phyloP scores from a whole-genome alignment of 2,329 filamentous ascomycete genomes.

The Apiospora rasikravindrae region DNA sequence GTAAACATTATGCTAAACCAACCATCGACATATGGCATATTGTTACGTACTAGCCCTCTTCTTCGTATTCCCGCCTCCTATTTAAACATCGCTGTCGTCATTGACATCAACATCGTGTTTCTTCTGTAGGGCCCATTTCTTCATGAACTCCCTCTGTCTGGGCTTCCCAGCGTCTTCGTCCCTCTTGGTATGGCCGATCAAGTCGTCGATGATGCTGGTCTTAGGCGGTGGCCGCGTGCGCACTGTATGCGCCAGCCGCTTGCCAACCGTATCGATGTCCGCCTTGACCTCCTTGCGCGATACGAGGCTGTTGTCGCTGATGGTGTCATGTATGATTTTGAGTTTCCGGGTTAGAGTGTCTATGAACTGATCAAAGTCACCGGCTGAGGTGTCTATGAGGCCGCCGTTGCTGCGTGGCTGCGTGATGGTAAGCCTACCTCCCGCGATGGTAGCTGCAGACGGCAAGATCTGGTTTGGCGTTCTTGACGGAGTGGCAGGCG shows the following conservation, averaged over 20 bases:
- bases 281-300: slow-evolving; percentile 79
- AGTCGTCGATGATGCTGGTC: slow-evolving; percentile 55
- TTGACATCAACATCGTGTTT: slow-evolving; percentile 22
- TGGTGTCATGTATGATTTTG: slow-evolving; percentile 62
- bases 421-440: not conserved
- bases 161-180: slow-evolving; percentile 46
- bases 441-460: not conserved
- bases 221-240: slow-evolving; percentile 66
- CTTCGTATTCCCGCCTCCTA: slow-evolving; percentile 2
- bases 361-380: slow-evolving; percentile 71
- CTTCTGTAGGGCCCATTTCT: slow-evolving; percentile 41
- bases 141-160: slow-evolving; percentile 56
- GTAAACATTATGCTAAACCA: not conserved
- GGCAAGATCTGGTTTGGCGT: slow-evolving; percentile 26
- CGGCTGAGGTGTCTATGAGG: not conserved
- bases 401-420: not conserved
- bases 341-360: slow-evolving; percentile 69
- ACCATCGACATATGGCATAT: not conserved
- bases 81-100: slow-evolving; percentile 4
- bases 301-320: slow-evolving; percentile 77
- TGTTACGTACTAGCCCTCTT: not conserved
- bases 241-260: slow-evolving; percentile 73
- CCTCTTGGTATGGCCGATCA: slow-evolving; percentile 31
- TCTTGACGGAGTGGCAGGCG: slow-evolving; percentile 35
- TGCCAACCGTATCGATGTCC: slow-evolving; percentile 73